A percentile compares a stretch with the other conserved stretches of the same genome.
These are phyloP conservation scores for Trichoderma reesei DNA, from an alignment of 495 filamentous ascomycete genomes.

Conservation along the genomic window DNA sequence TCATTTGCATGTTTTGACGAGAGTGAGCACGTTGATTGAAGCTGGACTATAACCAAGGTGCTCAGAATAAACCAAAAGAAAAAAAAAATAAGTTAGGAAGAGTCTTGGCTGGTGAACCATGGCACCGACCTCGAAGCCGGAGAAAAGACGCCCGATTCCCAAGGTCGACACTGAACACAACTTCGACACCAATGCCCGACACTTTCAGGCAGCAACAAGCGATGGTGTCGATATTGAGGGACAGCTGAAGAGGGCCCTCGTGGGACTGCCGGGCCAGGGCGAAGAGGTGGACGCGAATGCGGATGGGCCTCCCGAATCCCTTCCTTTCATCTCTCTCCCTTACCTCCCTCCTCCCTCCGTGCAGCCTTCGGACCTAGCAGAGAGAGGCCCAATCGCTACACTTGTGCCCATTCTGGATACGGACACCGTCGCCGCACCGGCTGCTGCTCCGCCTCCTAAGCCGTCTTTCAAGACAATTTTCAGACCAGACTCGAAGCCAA, in stretches of 20 bases:
- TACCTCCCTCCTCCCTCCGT: background rate
- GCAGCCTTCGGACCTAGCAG: no score
- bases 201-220: background rate
- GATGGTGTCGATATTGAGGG: background rate
- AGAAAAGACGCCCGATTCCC: background rate
- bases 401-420: no score
- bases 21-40: background rate
- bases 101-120: background rate
- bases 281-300: conserved; percentile 6
- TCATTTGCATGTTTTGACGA: background rate
- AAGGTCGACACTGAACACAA: no score
- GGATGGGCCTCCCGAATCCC: background rate
- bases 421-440: no score
- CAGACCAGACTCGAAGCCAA: no score
- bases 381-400: no score
- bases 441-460: no score
- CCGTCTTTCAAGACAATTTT: no score
- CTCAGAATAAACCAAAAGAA: background rate
- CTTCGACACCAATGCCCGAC: background rate
- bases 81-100: background rate
- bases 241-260: background rate
- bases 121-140: background rate
- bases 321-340: background rate
- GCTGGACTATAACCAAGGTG: background rate
- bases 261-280: background rate